Base-by-base conservation (phyloP, 2,329 filamentous ascomycete species). In the Paraphaeosphaeria minitans region DNA sequence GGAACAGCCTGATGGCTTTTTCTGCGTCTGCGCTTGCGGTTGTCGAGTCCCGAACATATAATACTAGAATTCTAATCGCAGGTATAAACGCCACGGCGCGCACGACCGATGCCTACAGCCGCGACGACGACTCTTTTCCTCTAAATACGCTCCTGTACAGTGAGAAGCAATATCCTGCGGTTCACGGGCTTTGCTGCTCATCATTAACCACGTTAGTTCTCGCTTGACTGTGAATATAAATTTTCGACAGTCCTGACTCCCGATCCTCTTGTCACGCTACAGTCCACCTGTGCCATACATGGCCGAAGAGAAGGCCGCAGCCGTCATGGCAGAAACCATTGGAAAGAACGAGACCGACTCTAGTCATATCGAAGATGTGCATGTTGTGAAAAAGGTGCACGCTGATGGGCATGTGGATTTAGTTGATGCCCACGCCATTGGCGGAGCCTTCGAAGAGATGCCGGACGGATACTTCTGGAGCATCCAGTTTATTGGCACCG, bases 381-480 rank as follows among this genome's bases (percentile, higher is more conserved):
- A 68, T 46, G 66, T 66, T 16, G 66, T 72, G 21, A 66, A 70
- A 56, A 68, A 62, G 41, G 62, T 72, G 9, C 72, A 80, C 57
- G 72, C 77, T 12, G 80, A 81, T 60, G 79, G 79, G 24, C 75
- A 75, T 13, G 66, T 81, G 51, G 77, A 81, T 67, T 74, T 77
- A 51, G 70, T 81, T 58, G 79, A 80, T 59, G 64, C 73, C 3
- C 71, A 78, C 33, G 79, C 78, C 43, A 66, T 81, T n/a, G 80
- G 80, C 6, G 79, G 79, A 9, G 75, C 78, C 3, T 56, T 76
- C 5, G 71, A 75, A 6, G 66, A 68, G 10, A 79, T 82, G 78
- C 79, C 78, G 1, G 53, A 56, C 29, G 78, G 79, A 13, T 81
- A 81, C 67, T 81, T 76, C 62, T 66, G 62, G 31, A 80, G 75